These are phyloP conservation scores for Lasiodiplodia sp. DNA, from an alignment of 2,329 filamentous ascomycete genomes.

Conservation along the genomic window DNA sequence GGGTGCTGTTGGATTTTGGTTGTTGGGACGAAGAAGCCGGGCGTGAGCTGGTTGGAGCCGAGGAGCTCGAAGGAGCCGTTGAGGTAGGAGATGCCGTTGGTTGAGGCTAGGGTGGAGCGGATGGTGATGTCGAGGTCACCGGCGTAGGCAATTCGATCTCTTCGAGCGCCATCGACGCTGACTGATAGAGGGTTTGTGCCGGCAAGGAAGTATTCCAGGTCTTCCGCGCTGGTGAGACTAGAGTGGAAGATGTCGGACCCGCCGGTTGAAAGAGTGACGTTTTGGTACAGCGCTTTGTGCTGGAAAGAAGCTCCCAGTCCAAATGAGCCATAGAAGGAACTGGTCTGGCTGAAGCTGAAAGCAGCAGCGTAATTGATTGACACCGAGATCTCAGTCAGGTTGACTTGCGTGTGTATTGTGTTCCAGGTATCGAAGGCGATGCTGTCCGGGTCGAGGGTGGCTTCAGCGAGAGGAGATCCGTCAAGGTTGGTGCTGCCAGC, in stretches of 20 bases:
- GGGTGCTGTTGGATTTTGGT: constrained; percentile 45
- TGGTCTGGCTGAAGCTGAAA: constrained; percentile 39
- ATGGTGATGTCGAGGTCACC: constrained; percentile 43
- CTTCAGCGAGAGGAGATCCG: neutral
- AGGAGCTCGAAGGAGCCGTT: constrained; percentile 40
- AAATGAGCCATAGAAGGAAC: constrained; percentile 41
- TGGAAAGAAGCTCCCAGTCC: constrained; percentile 43
- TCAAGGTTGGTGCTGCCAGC: neutral
- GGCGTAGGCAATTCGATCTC: constrained; percentile 45
- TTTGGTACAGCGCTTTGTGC: constrained; percentile 39
- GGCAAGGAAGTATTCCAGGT: constrained; percentile 45
- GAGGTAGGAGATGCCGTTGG: constrained; percentile 38
- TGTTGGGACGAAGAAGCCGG: constrained; percentile 44
- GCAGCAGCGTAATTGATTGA: constrained; percentile 33
- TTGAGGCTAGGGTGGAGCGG: constrained; percentile 39
- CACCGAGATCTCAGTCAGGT: neutral
- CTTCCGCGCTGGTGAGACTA: constrained; percentile 37
- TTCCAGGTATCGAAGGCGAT: neutral
- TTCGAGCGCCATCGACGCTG: constrained; percentile 47
- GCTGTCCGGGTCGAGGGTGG: neutral
- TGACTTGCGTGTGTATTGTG: neutral
- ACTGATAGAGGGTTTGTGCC: constrained; percentile 44
- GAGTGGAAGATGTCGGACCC: constrained; percentile 34
- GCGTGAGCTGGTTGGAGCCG: constrained; percentile 39
- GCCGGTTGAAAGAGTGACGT: constrained; percentile 35